Evolutionary conservation across 352 stramenopile species (phyloP).

Genomic region (Phytophthora kernoviae): DNA sequence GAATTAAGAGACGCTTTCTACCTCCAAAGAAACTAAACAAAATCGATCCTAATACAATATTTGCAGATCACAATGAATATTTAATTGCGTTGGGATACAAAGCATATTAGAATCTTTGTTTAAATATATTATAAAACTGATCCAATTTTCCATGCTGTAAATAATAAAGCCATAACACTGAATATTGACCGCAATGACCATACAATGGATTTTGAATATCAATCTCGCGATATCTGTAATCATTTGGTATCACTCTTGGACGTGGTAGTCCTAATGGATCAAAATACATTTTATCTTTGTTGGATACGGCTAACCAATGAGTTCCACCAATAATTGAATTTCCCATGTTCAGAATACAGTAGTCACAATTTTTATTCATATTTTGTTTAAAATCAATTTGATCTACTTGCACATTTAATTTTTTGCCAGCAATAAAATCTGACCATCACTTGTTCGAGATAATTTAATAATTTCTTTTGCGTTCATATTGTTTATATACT

Average conservation of each 20-base stretch:
- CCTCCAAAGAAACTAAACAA: too few species aligned
- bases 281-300: conserved; percentile 3
- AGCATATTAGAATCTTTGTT: too few species aligned
- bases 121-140: conserved; percentile 2
- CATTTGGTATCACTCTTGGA: not conserved
- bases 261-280: not conserved
- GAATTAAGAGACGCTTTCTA: too few species aligned
- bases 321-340: not conserved
- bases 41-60: too few species aligned
- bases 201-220: not conserved
- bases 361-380: conserved; percentile 2
- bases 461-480: too few species aligned
- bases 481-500: too few species aligned
- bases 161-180: not conserved
- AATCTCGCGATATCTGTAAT: not conserved
- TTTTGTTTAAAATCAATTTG: conserved; percentile 7
- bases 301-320: conserved; percentile 5
- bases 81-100: too few species aligned
- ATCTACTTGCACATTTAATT: conserved; percentile 3
- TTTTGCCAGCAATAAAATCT: not conserved
- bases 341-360: conserved; percentile 1
- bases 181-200: conserved; percentile 2
- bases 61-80: too few species aligned
- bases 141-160: not conserved
- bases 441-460: too few species aligned